Evolutionary conservation across 1,139 yeast genomes (phyloP), one percentile per base, ranked within the genome.

Genomic region (Yamadazyma conglobata): DNA sequence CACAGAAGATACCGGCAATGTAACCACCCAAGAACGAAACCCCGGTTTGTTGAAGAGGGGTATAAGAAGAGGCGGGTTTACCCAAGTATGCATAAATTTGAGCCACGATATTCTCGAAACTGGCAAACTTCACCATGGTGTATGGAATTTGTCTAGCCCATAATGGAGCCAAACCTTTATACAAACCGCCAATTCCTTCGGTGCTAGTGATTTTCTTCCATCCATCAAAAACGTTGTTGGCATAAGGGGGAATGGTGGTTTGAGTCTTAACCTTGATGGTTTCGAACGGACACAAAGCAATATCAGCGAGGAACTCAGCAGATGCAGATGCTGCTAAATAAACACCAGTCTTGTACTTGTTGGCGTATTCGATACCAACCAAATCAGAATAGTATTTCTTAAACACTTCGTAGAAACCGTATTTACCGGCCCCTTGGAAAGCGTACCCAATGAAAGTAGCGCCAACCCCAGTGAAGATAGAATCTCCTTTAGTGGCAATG

Each of bases 111-210:
- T 79, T 83, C 66, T 89, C 97, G 63, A 89, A 89, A 26, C 93
- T 73, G 14, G 96, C 89, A 61, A 89, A 89, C 63, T 89, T 89
- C 40, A 85, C 93, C 96, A 88, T 88, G 23, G 96, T 89, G 67
- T 89, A 89, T 15, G 96, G 96, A 45, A 89, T 83, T 60, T 89
- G 96, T 67, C 96, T 81, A 41, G 79, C 77, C 96, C 96, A 88
- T 47, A 89, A 70, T 19, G 97, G 96, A 9, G 77, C 79, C 39
- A 89, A 64, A 31, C 96, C 96, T 54, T 84, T 83, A 68, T 87
- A 89, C 36, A 89, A 70, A 11, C 85, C 88, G 11, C 66, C 74
- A 38, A 78, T 31, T 10, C 94, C 94, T 56, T 81, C 93, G 14
- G 65, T 53, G 10, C 80, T 77, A 30, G 73, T 65, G 47, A 81